Evolutionary conservation across 352 stramenopile genomes (phyloP).

Genomic region (Globisporangium camurandrum): DNA sequence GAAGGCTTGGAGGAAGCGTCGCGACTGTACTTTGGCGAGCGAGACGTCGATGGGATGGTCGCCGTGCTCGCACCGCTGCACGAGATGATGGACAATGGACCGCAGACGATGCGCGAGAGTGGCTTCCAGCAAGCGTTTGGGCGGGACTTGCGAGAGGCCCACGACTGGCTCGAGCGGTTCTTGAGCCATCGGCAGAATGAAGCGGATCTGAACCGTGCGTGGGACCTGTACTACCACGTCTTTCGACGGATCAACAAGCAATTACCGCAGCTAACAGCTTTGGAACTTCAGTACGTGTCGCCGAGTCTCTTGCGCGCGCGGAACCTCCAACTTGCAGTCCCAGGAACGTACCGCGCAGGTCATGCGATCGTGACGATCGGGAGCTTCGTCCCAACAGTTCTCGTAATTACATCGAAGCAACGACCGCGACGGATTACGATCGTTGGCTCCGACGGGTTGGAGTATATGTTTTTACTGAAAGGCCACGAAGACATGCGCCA

Average conservation of each 20-base stretch:
- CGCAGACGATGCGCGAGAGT: constrained; percentile 70
- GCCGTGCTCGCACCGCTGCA: constrained; percentile 92
- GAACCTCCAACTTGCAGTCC: constrained; percentile 94
- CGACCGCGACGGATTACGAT: constrained; percentile 94
- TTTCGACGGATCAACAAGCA: constrained; percentile 90
- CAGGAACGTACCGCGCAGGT: constrained; percentile 81
- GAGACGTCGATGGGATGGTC: constrained; percentile 96
- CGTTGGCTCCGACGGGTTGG: constrained; percentile 92
- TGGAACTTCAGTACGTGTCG: constrained; percentile 96
- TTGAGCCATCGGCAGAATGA: constrained; percentile 49
- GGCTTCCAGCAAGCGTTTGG: constrained; percentile 89
- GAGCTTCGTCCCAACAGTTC: constrained; percentile 90
- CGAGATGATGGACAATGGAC: constrained; percentile 84
- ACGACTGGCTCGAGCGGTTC: constrained; percentile 70
- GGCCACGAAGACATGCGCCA: constrained; percentile 99
- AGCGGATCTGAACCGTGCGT: constrained; percentile 92
- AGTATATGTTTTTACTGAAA: constrained; percentile 99
- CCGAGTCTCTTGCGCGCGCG: constrained; percentile 88
- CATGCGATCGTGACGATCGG: constrained; percentile 68
- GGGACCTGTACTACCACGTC: constrained; percentile 98
- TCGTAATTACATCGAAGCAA: constrained; percentile 98
- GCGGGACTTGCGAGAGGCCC: constrained; percentile 81
- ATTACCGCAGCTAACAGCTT: constrained; percentile 90
- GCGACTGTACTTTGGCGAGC: constrained; percentile 94
- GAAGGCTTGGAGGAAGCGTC: constrained; percentile 97